Conservation (phyloP, 2,329 filamentous ascomycete species). For the Epichloe festucae region DNA sequence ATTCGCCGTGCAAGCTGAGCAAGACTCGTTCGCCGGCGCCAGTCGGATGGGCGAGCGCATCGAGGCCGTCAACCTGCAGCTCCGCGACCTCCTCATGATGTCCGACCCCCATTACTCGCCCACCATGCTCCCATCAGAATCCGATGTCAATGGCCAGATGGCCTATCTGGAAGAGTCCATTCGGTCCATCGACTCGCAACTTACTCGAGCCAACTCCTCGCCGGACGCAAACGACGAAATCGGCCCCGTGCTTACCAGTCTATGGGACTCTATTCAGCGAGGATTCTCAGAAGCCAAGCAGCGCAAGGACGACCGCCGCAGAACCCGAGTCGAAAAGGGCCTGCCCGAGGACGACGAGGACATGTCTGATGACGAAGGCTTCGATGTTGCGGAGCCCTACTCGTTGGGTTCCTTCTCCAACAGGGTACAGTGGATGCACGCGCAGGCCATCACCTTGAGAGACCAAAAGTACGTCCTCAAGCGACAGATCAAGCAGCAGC, state of each 20-base stretch:
- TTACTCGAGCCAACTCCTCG: slow-evolving; percentile 22
- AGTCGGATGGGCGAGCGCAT: slow-evolving; percentile 39
- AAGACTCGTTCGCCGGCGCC: slow-evolving; percentile 25
- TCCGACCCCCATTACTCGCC: slow-evolving; percentile 35
- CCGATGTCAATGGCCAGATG: slow-evolving; percentile 53
- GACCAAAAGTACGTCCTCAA: slow-evolving; percentile 85
- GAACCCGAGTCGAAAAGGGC: slow-evolving; percentile 42
- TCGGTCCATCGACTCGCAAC: slow-evolving; percentile 31
- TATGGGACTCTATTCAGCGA: slow-evolving; percentile 44
- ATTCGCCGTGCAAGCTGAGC: slow-evolving; percentile 44
- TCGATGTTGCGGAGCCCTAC: slow-evolving; percentile 47
- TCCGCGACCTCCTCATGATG: slow-evolving; percentile 44
- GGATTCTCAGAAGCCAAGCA: slow-evolving; percentile 41
- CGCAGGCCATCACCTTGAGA: slow-evolving; percentile 61
- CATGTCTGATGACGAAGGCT: slow-evolving; percentile 48
- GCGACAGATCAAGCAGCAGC: slow-evolving; percentile 88
- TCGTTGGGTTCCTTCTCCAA: slow-evolving; percentile 63
- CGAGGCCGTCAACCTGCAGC: slow-evolving; percentile 48
- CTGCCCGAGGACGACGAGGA: slow-evolving; percentile 43
- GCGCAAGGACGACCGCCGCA: slow-evolving; percentile 39
- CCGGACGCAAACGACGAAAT: slow-evolving; percentile 35
- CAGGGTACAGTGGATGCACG: slow-evolving; percentile 68
- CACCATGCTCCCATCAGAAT: slow-evolving; percentile 43
- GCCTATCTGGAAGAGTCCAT: slow-evolving; percentile 53
- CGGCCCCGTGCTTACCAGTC: slow-evolving; percentile 36